Conservation (phyloP, 371 early-diverging fungal species). For the Actinomortierella ambigua region DNA sequence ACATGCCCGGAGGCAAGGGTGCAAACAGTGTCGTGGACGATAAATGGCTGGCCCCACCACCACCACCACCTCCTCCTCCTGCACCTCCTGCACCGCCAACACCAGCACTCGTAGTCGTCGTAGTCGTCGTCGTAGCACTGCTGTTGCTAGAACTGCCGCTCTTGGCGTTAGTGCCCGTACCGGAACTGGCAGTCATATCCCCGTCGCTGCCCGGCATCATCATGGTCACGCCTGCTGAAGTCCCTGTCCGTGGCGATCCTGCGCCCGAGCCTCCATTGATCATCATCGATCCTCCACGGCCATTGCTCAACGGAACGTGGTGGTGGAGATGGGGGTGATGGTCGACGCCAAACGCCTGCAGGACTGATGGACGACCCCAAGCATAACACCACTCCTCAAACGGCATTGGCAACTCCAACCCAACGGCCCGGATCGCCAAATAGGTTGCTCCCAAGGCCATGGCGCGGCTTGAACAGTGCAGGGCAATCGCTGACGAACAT, state of each 20-base stretch:
- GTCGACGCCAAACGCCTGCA: constrained; percentile 22
- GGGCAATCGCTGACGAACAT: constrained; percentile 35
- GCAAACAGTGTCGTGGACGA: constrained; percentile 14
- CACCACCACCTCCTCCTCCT: constrained; percentile 14
- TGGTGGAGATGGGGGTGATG: too few relatives aligned
- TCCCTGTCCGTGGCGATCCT: neutral
- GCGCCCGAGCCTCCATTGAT: constrained; percentile 8
- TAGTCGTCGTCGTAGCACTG: too few relatives aligned
- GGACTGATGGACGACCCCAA: constrained; percentile 36
- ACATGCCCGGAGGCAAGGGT: neutral
- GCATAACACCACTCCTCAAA: constrained; percentile 46
- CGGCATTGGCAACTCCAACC: constrained; percentile 32
- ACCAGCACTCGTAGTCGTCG: constrained; percentile 5
- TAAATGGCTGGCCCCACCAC: neutral
- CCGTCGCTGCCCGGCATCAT: neutral
- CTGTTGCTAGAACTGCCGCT: too few relatives aligned
- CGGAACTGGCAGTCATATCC: neutral
- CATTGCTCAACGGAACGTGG: constrained; percentile 5
- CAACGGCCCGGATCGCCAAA: constrained; percentile 34
- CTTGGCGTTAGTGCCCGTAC: too few relatives aligned
- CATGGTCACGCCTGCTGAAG: constrained; percentile 5
- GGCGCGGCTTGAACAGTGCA: constrained; percentile 33
- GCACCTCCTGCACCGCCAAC: neutral
- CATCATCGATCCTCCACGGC: neutral
- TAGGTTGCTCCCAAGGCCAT: constrained; percentile 44